These are phyloP conservation scores for Globisporangium okanoganense DNA, from an alignment of 352 stramenopile genomes.

Conservation along the genomic window DNA sequence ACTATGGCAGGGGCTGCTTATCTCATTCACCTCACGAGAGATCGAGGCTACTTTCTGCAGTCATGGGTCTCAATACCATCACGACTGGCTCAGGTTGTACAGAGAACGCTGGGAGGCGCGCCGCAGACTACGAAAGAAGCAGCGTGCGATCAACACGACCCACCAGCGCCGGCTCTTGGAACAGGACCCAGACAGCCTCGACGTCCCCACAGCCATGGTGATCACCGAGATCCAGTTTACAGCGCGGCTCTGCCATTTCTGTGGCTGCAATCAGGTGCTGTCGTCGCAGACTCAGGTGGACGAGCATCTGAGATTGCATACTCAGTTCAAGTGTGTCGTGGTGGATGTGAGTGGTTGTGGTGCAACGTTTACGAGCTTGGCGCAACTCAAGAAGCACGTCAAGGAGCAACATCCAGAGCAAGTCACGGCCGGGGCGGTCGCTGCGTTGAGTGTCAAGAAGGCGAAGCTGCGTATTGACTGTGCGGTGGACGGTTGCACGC, in stretches of 20 bases:
- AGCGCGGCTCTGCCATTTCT: slow-evolving; percentile 29
- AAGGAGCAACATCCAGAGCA: slow-evolving; percentile 13
- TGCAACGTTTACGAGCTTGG: slow-evolving; percentile 24
- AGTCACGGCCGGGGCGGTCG: neutral
- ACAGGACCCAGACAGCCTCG: neutral
- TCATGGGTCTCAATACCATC: slow-evolving; percentile 26
- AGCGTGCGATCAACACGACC: neutral
- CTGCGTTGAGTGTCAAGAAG: neutral
- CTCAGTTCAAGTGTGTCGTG: slow-evolving; percentile 21
- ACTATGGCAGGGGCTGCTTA: slow-evolving; percentile 45
- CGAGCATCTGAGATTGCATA: slow-evolving; percentile 24
- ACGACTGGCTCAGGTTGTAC: slow-evolving; percentile 21
- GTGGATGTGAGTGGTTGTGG: slow-evolving; percentile 16
- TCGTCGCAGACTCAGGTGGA: slow-evolving; percentile 19
- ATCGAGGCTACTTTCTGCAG: slow-evolving; percentile 17
- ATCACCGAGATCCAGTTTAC: slow-evolving; percentile 15
- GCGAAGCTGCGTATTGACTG: slow-evolving; percentile 23
- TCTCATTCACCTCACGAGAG: slow-evolving; percentile 15
- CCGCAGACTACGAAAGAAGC: slow-evolving; percentile 1
- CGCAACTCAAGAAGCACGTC: slow-evolving; percentile 30
- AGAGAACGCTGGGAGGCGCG: slow-evolving; percentile 11
- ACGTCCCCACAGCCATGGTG: neutral
- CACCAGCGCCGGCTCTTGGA: slow-evolving; percentile 2
- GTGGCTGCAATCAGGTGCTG: slow-evolving; percentile 34
- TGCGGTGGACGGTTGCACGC: slow-evolving; percentile 23